phyloP scores from a whole-genome alignment of 106 monocot species.

The Dendrobium huoshanense region DNA sequence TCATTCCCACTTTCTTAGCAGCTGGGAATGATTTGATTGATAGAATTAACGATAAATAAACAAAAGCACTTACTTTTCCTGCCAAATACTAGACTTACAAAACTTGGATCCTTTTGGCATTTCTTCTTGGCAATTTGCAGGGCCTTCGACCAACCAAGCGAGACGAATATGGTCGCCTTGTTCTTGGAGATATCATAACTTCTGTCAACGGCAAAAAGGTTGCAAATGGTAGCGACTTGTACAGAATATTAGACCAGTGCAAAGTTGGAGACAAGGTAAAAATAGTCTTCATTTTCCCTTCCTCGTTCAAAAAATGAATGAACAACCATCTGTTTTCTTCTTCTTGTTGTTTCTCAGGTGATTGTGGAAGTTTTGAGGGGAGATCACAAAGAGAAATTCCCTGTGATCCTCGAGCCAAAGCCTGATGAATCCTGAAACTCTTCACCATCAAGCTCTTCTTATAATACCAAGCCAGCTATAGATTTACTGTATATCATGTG shows the following conservation, averaged over 20 bases:
- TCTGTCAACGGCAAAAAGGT: constrained; percentile 89
- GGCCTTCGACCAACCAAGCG: constrained; percentile 86
- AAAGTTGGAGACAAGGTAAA: constrained; percentile 91
- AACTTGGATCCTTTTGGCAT: neutral
- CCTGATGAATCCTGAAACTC: constrained; percentile 55
- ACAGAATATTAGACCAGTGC: constrained; percentile 92
- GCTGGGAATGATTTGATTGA: neutral
- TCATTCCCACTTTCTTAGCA: neutral
- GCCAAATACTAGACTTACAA: neutral
- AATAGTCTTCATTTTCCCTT: neutral
- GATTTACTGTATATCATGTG: neutral
- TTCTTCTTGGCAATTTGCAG: constrained; percentile 25
- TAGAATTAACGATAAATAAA: neutral
- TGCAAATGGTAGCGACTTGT: constrained; percentile 85
- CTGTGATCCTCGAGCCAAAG: constrained; percentile 94
- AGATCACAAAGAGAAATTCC: constrained; percentile 87
- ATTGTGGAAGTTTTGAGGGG: constrained; percentile 82
- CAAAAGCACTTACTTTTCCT: neutral
- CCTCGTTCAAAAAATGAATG: neutral
- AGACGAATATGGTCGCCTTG: constrained; percentile 80
- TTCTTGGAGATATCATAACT: constrained; percentile 95
- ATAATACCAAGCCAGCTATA: neutral
- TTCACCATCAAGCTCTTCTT: neutral
- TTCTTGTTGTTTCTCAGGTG: constrained; percentile 28
- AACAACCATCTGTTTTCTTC: neutral